Base-by-base conservation (phyloP, 805 yeast species). In the Candida berthetii region DNA sequence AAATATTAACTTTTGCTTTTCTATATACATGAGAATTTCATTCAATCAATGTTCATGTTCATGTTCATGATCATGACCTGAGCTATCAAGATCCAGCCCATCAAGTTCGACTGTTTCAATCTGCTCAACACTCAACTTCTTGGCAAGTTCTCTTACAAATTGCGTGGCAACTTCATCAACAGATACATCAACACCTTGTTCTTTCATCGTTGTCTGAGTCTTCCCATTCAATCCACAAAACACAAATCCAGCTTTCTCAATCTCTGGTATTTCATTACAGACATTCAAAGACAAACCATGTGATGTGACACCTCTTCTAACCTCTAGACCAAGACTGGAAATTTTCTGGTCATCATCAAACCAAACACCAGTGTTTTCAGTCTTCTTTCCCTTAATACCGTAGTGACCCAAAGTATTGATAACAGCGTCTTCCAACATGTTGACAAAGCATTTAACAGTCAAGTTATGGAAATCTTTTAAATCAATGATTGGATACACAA, bases 301-400 rank as follows among this genome's bases (percentile, higher is more conserved):
- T 1, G 93, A 80, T 0, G 97, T 87, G 27, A 93, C 73, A 11
- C 85, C 80, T 43, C 96, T 66, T 47, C 88, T 82, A 7, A 91
- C 81, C 53, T 88, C 89, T 39, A 91, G 79, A 0, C 99, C 99
- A 4, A 95, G 76, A 19, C 96, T 85, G 1, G 96, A 90, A 27
- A 93, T 82, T 59, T 93, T 90, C 25, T 63, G 54, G 5, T 67
- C 54, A 13, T 65, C 62, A 35, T 61, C 58, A 31, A 82, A 68
- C 97, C 97, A 91, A 3, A 91, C 96, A 0, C 98, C 98, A 0
- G 96, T 91, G 50, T 88, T 76, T 15, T 71, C 76, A 1, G 86
- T 84, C 45, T 62, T 66, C 11, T 35, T 27, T 11, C 78, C 76
- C 2, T 60, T 48, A 11, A 86, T 55, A 0, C 65, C 69, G 51